These are phyloP conservation scores for Backusella circina DNA, from an alignment of 192 early-diverging fungal genomes.

Conservation along the genomic window DNA sequence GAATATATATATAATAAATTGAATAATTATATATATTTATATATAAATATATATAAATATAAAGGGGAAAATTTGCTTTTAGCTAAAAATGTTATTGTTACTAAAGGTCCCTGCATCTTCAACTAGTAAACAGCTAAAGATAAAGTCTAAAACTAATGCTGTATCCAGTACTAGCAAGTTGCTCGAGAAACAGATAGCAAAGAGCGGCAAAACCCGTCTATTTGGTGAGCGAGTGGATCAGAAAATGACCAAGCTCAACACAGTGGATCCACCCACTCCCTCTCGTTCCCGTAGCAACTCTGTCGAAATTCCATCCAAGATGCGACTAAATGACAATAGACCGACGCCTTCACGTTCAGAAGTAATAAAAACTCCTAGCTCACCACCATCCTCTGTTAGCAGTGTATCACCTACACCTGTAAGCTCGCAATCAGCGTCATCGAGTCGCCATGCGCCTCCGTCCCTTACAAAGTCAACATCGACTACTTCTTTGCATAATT, in stretches of 20 bases:
- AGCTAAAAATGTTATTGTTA: constrained; percentile 1
- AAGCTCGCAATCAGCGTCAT: not conserved
- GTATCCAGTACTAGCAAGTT: not conserved
- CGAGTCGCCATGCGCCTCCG: not conserved
- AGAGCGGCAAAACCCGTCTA: not conserved
- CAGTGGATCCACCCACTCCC: not conserved
- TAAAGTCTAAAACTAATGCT: not conserved
- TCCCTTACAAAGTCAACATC: not conserved
- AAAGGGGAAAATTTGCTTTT: not conserved
- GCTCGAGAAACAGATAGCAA: not conserved
- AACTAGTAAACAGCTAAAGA: constrained; percentile 1
- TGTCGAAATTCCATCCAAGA: not conserved
- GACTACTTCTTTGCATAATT: not conserved
- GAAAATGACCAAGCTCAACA: not conserved
- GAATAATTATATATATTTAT: not conserved
- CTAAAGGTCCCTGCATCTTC: constrained; percentile 5
- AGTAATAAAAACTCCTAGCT: constrained; percentile 5
- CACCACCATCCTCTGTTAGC: not conserved
- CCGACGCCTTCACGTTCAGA: constrained; percentile 7
- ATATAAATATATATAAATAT: not conserved
- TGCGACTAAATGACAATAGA: constrained; percentile 4
- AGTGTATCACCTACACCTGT: not conserved
- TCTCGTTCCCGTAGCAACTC: constrained; percentile 17
- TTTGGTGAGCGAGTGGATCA: not conserved
- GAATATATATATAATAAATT: not conserved